Evolutionary conservation across 1,139 yeast species (phyloP).

Genomic region (Scheffersomyces titani): DNA sequence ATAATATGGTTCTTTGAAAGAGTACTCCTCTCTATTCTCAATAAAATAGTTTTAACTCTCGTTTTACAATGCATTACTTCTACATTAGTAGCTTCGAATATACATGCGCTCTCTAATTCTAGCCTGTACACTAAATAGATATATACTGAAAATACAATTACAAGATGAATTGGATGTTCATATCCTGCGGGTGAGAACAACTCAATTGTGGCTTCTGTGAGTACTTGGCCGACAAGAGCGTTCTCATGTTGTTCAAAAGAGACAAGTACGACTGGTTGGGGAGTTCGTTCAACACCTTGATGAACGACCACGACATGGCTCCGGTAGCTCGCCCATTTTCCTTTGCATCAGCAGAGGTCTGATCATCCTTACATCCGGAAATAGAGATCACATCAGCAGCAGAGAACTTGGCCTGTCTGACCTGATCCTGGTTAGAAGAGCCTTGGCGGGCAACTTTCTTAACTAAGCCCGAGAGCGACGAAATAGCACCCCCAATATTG

Average conservation of each 20-base stretch:
- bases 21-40: neutral
- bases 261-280: constrained; percentile 79
- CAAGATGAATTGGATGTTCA: constrained; percentile 41
- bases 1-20: neutral
- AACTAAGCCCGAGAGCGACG: constrained; percentile 49
- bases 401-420: constrained; percentile 62
- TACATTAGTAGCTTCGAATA: too few relatives aligned
- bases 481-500: constrained; percentile 55
- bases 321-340: constrained; percentile 84
- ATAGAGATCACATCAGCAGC: constrained; percentile 87
- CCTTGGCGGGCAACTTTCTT: constrained; percentile 37
- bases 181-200: constrained; percentile 81
- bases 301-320: constrained; percentile 92
- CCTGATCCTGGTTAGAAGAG: constrained; percentile 28
- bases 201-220: constrained; percentile 89
- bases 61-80: too few relatives aligned
- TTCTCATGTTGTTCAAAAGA: constrained; percentile 78
- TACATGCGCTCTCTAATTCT: too few relatives aligned
- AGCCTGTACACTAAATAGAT: too few relatives aligned
- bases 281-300: constrained; percentile 63
- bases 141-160: neutral
- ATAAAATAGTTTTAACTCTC: too few relatives aligned
- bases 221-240: constrained; percentile 66
- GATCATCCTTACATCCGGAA: constrained; percentile 91
- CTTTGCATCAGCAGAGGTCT: constrained; percentile 75